Percentiles rank a stretch among this genome's conserved stretches.
Conservation (phyloP, 1,139 yeast genomes). For the Taiozyma sp. region DNA sequence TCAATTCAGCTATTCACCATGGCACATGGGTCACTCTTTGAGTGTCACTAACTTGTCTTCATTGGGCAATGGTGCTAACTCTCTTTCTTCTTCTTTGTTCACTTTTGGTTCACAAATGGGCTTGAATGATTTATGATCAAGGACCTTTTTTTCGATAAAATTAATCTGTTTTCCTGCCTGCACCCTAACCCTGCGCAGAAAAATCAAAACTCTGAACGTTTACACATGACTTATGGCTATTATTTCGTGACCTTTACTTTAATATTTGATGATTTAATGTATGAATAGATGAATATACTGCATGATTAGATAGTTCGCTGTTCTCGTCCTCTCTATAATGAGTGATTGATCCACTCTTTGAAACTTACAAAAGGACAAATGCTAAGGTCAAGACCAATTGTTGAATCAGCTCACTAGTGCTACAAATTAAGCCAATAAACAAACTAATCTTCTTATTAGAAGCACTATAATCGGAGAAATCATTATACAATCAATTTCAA, state of each 20-base stretch:
- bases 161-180: no score
- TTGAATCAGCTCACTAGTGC: no score
- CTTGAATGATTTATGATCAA: not conserved
- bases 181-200: no score
- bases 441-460: not conserved
- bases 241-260: not conserved
- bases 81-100: not conserved
- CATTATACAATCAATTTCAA: no score
- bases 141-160: no score
- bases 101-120: not conserved
- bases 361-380: no score
- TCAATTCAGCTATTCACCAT: not conserved
- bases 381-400: no score
- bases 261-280: not conserved
- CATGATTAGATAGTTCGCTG: not conserved
- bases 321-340: not conserved
- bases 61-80: not conserved
- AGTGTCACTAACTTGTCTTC: not conserved
- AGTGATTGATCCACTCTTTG: no score
- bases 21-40: not conserved
- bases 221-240: not conserved
- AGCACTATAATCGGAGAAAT: not conserved
- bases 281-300: not conserved
- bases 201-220: not conserved
- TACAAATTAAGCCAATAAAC: not conserved